Percentiles rank a stretch among this genome's conserved stretches.
Evolutionary conservation across 2,329 filamentous ascomycete genomes (phyloP).

Genomic region (Erysiphe pisi): DNA sequence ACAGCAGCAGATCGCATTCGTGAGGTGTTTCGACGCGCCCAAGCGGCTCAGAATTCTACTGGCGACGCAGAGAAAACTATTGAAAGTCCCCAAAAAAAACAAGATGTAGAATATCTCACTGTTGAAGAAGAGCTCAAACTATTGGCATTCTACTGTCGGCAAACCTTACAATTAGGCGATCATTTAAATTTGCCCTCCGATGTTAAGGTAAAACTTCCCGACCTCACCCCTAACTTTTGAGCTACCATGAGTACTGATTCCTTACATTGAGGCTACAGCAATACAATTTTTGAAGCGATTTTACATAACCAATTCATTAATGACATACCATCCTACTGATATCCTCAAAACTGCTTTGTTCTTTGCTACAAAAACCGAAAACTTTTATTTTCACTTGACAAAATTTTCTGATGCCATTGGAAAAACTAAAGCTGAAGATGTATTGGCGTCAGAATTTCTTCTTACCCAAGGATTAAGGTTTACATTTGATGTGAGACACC

Average conservation of each 20-base stretch:
- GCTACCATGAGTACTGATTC: background rate
- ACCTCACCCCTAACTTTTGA: background rate
- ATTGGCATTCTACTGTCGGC: constrained; percentile 64
- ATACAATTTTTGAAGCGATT: constrained; percentile 71
- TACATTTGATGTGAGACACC: constrained; percentile 85
- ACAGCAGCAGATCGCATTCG: constrained; percentile 60
- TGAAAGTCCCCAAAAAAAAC: constrained; percentile 34
- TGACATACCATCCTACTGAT: constrained; percentile 88
- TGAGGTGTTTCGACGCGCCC: constrained; percentile 45
- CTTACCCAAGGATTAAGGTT: constrained; percentile 87
- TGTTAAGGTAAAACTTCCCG: constrained; percentile 43
- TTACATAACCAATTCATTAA: constrained; percentile 88
- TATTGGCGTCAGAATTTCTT: constrained; percentile 84
- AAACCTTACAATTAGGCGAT: constrained; percentile 48
- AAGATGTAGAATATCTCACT: constrained; percentile 65
- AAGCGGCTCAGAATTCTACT: constrained; percentile 38
- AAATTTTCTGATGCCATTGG: constrained; percentile 60
- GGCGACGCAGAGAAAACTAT: constrained; percentile 35
- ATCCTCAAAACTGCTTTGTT: constrained; percentile 86
- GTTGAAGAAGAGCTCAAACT: constrained; percentile 72
- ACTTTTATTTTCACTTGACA: constrained; percentile 50
- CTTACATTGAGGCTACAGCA: constrained; percentile 36
- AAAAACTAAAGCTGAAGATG: constrained; percentile 63
- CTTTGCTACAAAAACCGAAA: constrained; percentile 87
- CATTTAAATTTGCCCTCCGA: constrained; percentile 51